phyloP scores from a whole-genome alignment of 495 filamentous ascomycete genomes.

The Platismatia glauca region DNA sequence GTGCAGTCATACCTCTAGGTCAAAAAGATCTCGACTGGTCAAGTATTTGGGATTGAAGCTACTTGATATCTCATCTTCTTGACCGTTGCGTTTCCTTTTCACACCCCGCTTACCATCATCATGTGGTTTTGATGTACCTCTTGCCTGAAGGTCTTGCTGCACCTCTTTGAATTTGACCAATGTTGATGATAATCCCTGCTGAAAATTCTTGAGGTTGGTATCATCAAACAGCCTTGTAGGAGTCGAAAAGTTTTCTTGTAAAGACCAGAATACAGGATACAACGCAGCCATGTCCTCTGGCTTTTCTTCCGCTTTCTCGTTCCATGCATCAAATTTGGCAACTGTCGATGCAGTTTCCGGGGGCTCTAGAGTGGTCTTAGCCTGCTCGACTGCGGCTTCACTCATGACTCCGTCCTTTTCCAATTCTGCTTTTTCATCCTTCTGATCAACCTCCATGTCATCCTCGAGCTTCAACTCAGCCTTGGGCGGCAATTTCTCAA shows the following conservation, averaged over 20 bases:
- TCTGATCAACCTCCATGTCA: slow-evolving; percentile 47
- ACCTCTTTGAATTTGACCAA: slow-evolving; percentile 70
- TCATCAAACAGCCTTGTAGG: slow-evolving; percentile 71
- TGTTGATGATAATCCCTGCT: slow-evolving; percentile 62
- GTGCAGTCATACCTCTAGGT: slow-evolving; percentile 61
- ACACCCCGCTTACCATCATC: slow-evolving; percentile 53
- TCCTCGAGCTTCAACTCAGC: slow-evolving; percentile 22
- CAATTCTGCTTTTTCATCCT: slow-evolving; percentile 22
- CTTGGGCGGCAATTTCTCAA: slow-evolving; percentile 42
- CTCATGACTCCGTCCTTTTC: slow-evolving; percentile 19
- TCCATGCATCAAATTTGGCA: slow-evolving; percentile 42
- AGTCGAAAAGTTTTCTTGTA: slow-evolving; percentile 87
- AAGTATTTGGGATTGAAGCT: slow-evolving; percentile 95
- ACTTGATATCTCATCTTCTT: slow-evolving; percentile 54
- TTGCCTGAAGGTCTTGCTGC: slow-evolving; percentile 54
- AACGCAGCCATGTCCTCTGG: slow-evolving; percentile 58
- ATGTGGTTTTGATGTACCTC: slow-evolving; percentile 39
- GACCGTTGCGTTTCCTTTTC: slow-evolving; percentile 64
- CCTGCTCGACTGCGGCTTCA: slow-evolving; percentile 28
- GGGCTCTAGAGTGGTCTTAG: slow-evolving; percentile 28
- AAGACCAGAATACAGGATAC: slow-evolving; percentile 89
- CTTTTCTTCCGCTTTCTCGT: slow-evolving; percentile 32
- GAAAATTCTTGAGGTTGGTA: slow-evolving; percentile 66
- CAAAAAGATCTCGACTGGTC: slow-evolving; percentile 88
- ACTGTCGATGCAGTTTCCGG: slow-evolving; percentile 34